phyloP scores from a whole-genome alignment of 2,329 filamentous ascomycete genomes.

The Fusarium sp. region DNA sequence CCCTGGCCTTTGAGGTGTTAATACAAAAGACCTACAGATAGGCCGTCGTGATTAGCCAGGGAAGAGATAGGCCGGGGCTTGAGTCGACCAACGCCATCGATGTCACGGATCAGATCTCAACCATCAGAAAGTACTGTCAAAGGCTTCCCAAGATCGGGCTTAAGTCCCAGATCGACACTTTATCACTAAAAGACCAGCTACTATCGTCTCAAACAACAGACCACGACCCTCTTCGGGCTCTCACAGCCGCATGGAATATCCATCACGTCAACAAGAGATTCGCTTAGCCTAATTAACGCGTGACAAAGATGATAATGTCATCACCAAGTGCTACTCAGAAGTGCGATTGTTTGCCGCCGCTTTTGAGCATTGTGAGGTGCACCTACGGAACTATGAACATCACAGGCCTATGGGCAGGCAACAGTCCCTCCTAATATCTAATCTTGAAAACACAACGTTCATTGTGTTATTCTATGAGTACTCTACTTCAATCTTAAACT shows the following conservation, averaged over 20 bases:
- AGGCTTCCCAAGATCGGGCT: background rate
- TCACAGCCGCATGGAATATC: background rate
- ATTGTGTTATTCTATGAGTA: background rate
- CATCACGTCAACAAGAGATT: background rate
- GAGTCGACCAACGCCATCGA: background rate
- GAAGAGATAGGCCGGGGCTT: background rate
- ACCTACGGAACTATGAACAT: background rate
- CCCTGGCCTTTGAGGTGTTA: too few relatives aligned
- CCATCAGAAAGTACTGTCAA: background rate
- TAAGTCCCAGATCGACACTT: background rate
- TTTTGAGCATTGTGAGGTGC: background rate
- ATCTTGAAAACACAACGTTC: background rate
- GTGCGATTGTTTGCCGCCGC: background rate
- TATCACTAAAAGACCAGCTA: background rate
- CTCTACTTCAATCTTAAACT: background rate
- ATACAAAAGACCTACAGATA: too few relatives aligned
- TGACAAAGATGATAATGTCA: background rate
- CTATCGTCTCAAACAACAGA: background rate
- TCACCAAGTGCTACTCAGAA: background rate
- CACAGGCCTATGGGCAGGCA: background rate
- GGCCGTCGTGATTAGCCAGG: background rate
- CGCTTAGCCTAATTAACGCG: background rate
- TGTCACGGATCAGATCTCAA: background rate
- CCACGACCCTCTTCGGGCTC: background rate
- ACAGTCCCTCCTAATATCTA: background rate